Percentiles rank a stretch among this genome's conserved stretches.
Conservation (phyloP, 148 eudicot genomes). For the Beta vulgaris region DNA sequence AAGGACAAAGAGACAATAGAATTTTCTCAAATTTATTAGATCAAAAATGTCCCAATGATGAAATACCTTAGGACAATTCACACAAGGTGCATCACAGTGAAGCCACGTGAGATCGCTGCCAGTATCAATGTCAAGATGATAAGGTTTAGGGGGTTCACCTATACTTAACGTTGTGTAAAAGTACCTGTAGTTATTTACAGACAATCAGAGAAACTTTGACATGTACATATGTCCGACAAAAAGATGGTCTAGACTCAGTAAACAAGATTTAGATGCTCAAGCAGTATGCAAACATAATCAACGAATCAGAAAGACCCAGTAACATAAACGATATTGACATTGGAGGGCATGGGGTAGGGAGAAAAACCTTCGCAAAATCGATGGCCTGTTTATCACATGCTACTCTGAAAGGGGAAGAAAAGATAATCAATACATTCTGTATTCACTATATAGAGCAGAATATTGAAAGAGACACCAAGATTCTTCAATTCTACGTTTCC, state of each 20-base stretch:
- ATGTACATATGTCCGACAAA: background rate
- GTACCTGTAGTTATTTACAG: conserved; percentile 45
- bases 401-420: background rate
- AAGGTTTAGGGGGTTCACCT: conserved; percentile 67
- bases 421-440: too few relatives aligned
- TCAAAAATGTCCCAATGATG: background rate
- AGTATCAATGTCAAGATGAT: conserved; percentile 76
- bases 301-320: background rate
- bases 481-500: too few relatives aligned
- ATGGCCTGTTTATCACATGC: background rate
- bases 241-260: background rate
- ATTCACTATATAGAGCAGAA: too few relatives aligned
- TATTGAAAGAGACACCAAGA: too few relatives aligned
- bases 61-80: conserved; percentile 61
- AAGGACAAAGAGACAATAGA: background rate
- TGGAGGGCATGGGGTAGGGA: too few relatives aligned
- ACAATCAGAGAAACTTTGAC: background rate
- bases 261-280: background rate
- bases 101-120: conserved; percentile 96
- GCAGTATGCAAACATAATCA: background rate
- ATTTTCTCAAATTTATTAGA: background rate
- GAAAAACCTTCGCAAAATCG: too few relatives aligned
- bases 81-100: conserved; percentile 89
- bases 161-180: conserved; percentile 53
- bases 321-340: background rate